phyloP scores from a whole-genome alignment of 139 green algal species.

The Yamagishiella unicocca region DNA sequence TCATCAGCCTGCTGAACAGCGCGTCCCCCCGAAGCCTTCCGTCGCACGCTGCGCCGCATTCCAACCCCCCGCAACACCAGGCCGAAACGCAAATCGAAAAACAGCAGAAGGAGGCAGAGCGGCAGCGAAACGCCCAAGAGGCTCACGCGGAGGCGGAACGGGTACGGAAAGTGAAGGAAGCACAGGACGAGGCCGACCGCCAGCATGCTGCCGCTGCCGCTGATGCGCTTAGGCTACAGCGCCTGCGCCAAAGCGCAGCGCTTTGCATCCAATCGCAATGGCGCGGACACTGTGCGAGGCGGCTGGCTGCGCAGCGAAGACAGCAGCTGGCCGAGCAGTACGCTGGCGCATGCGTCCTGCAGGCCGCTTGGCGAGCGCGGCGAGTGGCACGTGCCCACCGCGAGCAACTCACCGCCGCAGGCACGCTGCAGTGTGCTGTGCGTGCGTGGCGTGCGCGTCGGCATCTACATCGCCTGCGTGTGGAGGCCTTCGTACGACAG shows the following conservation, averaged over 20 bases:
- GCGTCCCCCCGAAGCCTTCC: too few species aligned
- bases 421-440: constrained; percentile 19
- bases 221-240: constrained; percentile 11
- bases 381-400: not conserved
- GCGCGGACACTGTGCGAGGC: constrained; percentile 4
- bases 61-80: not conserved
- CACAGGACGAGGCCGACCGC: not conserved
- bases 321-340: not conserved
- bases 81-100: not conserved
- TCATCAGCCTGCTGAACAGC: constrained; percentile 38
- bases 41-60: not conserved
- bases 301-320: not conserved
- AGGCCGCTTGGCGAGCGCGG: constrained; percentile 19
- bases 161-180: not conserved
- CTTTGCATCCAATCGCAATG: constrained; percentile 18
- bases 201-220: not conserved
- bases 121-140: not conserved
- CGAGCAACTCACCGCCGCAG: not conserved
- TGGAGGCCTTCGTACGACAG: constrained; percentile 17
- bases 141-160: not conserved
- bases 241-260: not conserved
- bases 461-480: not conserved
- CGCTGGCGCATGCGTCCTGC: constrained; percentile 8
- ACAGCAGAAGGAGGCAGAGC: constrained; percentile 4
- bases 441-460: constrained; percentile 35